These are phyloP conservation scores for Calonectria henricotiae DNA, from an alignment of 2,329 filamentous ascomycete species.

Conservation along the genomic window DNA sequence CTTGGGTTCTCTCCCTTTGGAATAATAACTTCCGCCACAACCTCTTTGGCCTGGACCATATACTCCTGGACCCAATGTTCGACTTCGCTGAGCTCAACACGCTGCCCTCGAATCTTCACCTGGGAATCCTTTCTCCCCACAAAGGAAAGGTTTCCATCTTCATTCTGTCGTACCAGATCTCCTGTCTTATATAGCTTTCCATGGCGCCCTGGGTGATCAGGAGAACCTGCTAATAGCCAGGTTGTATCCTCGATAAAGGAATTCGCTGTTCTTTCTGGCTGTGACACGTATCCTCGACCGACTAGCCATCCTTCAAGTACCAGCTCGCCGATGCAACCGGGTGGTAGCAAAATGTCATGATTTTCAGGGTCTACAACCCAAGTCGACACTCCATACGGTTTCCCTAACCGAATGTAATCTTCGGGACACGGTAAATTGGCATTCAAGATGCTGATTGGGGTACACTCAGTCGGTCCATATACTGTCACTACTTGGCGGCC, in stretches of 20 bases:
- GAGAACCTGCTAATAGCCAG: conserved; percentile 55
- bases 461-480: conserved; percentile 8
- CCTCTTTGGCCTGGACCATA: conserved; percentile 52
- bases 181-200: conserved; percentile 64
- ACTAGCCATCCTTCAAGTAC: conserved; percentile 25
- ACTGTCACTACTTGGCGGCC: not conserved
- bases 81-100: conserved; percentile 67
- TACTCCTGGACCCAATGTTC: conserved; percentile 63
- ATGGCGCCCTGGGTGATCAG: not conserved
- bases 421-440: conserved; percentile 49
- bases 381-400: conserved; percentile 25
- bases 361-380: conserved; percentile 61
- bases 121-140: conserved; percentile 73
- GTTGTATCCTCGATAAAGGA: conserved; percentile 62
- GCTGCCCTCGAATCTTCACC: conserved; percentile 73
- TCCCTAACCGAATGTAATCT: conserved; percentile 38
- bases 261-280: conserved; percentile 36
- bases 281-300: conserved; percentile 34
- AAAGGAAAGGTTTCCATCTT: conserved; percentile 62
- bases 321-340: conserved; percentile 33
- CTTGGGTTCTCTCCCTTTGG: not conserved
- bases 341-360: conserved; percentile 46
- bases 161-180: conserved; percentile 63
- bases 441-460: conserved; percentile 50
- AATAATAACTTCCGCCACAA: not conserved